These are phyloP conservation scores for Pseudozyma sp. DNA, from an alignment of 1,284 basidiomycete genomes.

Conservation along the genomic window DNA sequence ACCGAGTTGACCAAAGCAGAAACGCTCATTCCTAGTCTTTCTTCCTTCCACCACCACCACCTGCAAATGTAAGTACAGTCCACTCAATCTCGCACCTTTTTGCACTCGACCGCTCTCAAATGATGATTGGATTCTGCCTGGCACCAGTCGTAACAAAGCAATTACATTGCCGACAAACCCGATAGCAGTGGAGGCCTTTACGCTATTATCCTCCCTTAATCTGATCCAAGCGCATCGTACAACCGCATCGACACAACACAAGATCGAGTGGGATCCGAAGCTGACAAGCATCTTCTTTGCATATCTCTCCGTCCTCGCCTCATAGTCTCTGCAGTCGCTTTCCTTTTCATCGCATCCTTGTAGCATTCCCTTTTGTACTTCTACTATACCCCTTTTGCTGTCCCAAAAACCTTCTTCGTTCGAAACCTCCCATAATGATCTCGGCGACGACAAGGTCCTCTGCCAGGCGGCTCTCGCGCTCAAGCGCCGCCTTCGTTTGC, in stretches of 20 bases:
- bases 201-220: slow-evolving; percentile 56
- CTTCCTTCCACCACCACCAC: slow-evolving; percentile 17
- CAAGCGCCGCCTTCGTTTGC: slow-evolving; percentile 22
- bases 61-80: slow-evolving; percentile 25
- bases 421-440: slow-evolving; percentile 5
- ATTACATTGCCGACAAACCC: slow-evolving; percentile 50
- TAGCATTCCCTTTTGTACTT: slow-evolving; percentile 27
- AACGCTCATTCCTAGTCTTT: background rate
- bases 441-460: slow-evolving; percentile 10
- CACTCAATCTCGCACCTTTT: background rate
- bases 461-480: slow-evolving; percentile 8
- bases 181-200: slow-evolving; percentile 54
- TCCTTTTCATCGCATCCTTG: background rate
- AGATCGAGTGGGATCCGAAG: background rate
- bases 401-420: background rate
- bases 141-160: slow-evolving; percentile 59
- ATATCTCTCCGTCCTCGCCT: background rate
- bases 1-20: slow-evolving; percentile 6
- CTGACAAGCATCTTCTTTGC: slow-evolving; percentile 8
- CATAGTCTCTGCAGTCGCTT: background rate
- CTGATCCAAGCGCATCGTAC: slow-evolving; percentile 27
- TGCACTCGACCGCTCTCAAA: slow-evolving; percentile 14
- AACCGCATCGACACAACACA: background rate
- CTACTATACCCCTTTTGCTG: slow-evolving; percentile 17
- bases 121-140: slow-evolving; percentile 59